phyloP scores from a whole-genome alignment of 352 stramenopile genomes.

The Globisporangium canariense region DNA sequence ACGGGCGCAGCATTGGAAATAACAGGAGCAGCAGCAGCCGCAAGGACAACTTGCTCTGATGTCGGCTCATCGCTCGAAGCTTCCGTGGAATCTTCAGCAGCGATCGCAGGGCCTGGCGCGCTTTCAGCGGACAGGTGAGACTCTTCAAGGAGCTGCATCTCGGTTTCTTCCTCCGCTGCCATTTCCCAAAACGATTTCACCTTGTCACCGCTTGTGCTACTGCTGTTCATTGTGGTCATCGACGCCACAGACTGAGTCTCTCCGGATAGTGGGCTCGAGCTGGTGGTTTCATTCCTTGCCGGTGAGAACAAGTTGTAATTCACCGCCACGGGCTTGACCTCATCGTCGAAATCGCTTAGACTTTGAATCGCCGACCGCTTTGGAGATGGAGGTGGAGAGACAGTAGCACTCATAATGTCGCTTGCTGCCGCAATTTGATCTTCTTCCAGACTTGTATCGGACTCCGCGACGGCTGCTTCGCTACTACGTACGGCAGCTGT shows the following conservation, averaged over 20 bases:
- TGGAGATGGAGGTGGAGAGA: conserved; percentile 9
- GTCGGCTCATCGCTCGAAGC: not conserved
- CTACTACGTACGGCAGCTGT: not conserved
- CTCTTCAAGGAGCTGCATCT: not conserved
- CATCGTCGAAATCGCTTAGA: conserved; percentile 10
- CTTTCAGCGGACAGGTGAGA: not conserved
- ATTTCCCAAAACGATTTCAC: conserved; percentile 15
- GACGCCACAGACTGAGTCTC: not conserved
- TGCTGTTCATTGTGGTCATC: not conserved
- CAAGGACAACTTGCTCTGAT: not conserved
- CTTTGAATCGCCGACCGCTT: conserved; percentile 5
- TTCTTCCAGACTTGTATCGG: not conserved
- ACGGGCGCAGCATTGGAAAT: not conserved
- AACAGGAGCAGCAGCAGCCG: not conserved
- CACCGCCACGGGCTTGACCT: conserved; percentile 1
- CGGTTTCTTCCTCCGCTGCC: not conserved
- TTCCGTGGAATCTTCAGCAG: not conserved
- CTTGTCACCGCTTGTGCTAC: conserved; percentile 4
- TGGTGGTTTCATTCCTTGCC: not conserved
- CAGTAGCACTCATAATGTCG: not conserved
- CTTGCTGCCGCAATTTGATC: not conserved
- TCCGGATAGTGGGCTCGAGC: not conserved
- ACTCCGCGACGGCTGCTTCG: not conserved
- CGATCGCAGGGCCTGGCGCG: not conserved
- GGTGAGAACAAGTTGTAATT: not conserved